Evolutionary conservation across 2,329 filamentous ascomycete genomes (phyloP).

Genomic region (Tolypocladium nubicola): DNA sequence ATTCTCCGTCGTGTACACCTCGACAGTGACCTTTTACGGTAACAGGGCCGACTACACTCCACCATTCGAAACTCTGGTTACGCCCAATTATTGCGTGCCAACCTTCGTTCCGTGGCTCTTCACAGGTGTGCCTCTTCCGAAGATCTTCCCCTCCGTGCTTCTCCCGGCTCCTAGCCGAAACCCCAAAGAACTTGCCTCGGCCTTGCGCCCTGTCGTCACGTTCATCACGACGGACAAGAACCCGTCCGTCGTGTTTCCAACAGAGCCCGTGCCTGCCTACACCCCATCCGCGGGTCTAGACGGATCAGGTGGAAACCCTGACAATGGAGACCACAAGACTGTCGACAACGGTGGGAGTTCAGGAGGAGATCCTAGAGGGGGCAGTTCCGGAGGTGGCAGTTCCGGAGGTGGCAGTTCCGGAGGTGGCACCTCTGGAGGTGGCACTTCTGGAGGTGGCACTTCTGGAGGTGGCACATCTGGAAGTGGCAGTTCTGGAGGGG

Average conservation of each 20-base stretch:
- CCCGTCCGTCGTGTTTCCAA: constrained; percentile 34
- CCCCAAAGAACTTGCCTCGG: neutral
- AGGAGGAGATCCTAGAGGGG: neutral
- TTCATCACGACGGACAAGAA: constrained; percentile 46
- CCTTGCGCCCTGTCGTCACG: constrained; percentile 21
- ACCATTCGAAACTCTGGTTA: constrained; percentile 29
- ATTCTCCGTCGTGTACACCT: constrained; percentile 36
- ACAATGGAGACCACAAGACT: constrained; percentile 9
- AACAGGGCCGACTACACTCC: constrained; percentile 35
- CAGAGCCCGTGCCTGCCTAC: constrained; percentile 28
- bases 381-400: neutral
- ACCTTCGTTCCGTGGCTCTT: constrained; percentile 2
- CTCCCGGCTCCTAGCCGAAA: neutral
- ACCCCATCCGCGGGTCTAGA: constrained; percentile 10
- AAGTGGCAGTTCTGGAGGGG: neutral
- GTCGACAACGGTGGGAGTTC: neutral
- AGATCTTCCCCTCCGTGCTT: neutral
- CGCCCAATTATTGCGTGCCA: constrained; percentile 25
- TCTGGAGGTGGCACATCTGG: neutral
- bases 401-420: neutral
- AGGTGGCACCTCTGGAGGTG: too few species aligned
- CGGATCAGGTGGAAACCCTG: constrained; percentile 1
- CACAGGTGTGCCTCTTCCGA: neutral
- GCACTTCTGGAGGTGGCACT: too few species aligned
- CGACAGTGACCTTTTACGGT: constrained; percentile 37